A percentile compares a stretch with the other conserved stretches of the same genome.
Conservation (phyloP, 192 early-diverging fungal genomes). For the Entomortierella chlamydospora region DNA sequence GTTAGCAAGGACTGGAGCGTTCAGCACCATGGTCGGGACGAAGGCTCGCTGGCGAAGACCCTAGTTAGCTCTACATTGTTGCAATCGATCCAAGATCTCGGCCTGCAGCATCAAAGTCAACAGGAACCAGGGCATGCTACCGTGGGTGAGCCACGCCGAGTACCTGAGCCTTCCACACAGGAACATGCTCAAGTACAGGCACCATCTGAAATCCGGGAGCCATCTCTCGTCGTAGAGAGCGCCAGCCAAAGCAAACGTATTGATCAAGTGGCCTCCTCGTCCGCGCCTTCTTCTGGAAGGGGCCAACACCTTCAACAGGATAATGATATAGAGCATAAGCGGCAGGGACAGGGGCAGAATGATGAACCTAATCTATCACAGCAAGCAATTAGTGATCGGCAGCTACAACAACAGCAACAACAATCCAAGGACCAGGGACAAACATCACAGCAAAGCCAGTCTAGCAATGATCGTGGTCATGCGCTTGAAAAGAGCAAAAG, state of each 20-base stretch:
- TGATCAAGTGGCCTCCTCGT: too few species aligned
- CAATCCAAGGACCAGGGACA: background rate
- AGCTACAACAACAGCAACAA: background rate
- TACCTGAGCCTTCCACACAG: background rate
- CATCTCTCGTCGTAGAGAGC: background rate
- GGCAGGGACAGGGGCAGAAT: background rate
- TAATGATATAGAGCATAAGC: background rate
- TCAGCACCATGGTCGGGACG: conserved; percentile 1
- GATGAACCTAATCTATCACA: background rate
- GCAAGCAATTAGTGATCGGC: background rate
- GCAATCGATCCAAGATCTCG: conserved; percentile 29
- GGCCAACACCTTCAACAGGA: background rate
- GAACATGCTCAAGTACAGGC: conserved; percentile 6
- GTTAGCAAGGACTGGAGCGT: background rate
- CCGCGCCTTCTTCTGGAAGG: too few species aligned
- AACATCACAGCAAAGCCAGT: background rate
- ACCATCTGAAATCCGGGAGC: background rate
- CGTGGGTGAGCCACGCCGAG: background rate
- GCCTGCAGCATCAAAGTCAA: conserved; percentile 5
- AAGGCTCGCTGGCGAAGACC: conserved; percentile 37
- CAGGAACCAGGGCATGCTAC: background rate
- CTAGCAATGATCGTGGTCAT: conserved; percentile 17
- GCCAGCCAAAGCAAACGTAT: background rate
- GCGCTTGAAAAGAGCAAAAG: conserved; percentile 35
- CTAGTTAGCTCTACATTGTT: conserved; percentile 29